These are phyloP conservation scores for Maudiozyma serrabonitensis DNA, from an alignment of 805 yeast species.

Conservation along the genomic window DNA sequence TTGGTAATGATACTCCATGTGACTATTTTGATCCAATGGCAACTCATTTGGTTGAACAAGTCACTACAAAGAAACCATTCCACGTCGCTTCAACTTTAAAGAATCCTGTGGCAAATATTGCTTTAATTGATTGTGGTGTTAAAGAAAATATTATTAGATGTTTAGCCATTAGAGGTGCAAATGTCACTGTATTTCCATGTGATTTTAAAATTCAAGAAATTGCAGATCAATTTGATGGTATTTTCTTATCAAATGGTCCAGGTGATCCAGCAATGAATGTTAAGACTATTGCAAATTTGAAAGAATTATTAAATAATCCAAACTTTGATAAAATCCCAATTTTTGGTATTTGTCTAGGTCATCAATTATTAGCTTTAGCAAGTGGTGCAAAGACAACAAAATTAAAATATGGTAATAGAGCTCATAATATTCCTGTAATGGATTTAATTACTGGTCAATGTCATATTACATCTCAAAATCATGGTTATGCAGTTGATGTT, in stretches of 20 bases:
- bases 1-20: slow-evolving; percentile 38
- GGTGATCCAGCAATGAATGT: slow-evolving; percentile 95
- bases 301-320: slow-evolving; percentile 50
- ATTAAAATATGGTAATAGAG: slow-evolving; percentile 96
- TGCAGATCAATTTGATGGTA: slow-evolving; percentile 88
- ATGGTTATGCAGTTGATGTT: slow-evolving; percentile 94
- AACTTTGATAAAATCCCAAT: slow-evolving; percentile 64
- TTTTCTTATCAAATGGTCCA: slow-evolving; percentile 92
- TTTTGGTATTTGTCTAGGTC: slow-evolving; percentile 97
- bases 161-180: slow-evolving; percentile 88
- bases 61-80: slow-evolving; percentile 92
- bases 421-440: slow-evolving; percentile 95
- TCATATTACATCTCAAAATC: slow-evolving; percentile 97
- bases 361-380: slow-evolving; percentile 91
- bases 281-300: slow-evolving; percentile 64
- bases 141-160: slow-evolving; percentile 95
- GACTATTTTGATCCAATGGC: slow-evolving; percentile 86
- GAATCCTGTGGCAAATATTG: slow-evolving; percentile 47
- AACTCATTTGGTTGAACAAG: slow-evolving; percentile 83
- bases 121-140: slow-evolving; percentile 96
- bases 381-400: slow-evolving; percentile 88
- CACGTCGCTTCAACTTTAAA: slow-evolving; percentile 62
- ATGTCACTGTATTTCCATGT: slow-evolving; percentile 92
- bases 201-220: slow-evolving; percentile 87
- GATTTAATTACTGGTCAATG: slow-evolving; percentile 86